Conservation (phyloP, 2,329 filamentous ascomycete genomes). For the Alternaria ventricosa region DNA sequence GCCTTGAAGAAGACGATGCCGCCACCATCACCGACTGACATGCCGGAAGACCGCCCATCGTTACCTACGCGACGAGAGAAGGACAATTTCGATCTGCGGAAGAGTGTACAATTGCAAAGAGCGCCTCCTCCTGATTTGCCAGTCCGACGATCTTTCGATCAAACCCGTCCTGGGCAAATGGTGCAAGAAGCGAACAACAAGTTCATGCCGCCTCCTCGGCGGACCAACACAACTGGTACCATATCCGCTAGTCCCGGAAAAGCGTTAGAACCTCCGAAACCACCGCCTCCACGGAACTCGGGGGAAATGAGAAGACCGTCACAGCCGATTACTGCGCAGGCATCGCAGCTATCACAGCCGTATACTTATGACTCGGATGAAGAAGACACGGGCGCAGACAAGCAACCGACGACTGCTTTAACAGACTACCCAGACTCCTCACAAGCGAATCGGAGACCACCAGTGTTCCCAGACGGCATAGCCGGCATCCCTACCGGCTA, state of each 20-base stretch:
- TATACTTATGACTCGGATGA: constrained; percentile 59
- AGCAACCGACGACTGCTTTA: constrained; percentile 60
- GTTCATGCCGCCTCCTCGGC: constrained; percentile 44
- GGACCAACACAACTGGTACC: constrained; percentile 38
- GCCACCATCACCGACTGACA: constrained; percentile 30
- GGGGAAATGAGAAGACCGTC: constrained; percentile 41
- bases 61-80: constrained; percentile 54
- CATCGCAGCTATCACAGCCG: constrained; percentile 29
- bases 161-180: constrained; percentile 32
- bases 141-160: constrained; percentile 47
- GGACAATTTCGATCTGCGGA: constrained; percentile 43
- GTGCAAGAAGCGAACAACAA: constrained; percentile 34
- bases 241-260: constrained; percentile 19
- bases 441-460: constrained; percentile 82
- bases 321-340: constrained; percentile 17
- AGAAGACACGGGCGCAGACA: constrained; percentile 47
- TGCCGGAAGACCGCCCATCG: constrained; percentile 56
- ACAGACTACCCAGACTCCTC: constrained; percentile 84
- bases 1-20: constrained; percentile 25
- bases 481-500: constrained; percentile 83
- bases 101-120: constrained; percentile 43
- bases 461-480: constrained; percentile 73
- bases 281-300: constrained; percentile 44
- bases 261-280: constrained; percentile 40
- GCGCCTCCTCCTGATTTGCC: constrained; percentile 41